phyloP scores from a whole-genome alignment of 148 eudicot genomes.

The Nepenthes mirabilis region DNA sequence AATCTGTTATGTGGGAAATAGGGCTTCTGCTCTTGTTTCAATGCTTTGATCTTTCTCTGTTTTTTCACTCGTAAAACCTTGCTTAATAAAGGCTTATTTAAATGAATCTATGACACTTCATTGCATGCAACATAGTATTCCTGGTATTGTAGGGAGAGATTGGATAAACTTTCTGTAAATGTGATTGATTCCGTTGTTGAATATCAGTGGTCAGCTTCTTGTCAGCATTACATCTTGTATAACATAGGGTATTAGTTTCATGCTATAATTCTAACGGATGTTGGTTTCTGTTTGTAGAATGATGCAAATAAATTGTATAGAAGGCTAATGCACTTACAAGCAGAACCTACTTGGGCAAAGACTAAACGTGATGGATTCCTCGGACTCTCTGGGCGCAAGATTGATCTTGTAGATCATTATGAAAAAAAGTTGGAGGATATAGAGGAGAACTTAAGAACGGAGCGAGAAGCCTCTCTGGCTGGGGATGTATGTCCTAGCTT shows the following conservation, averaged over 20 bases:
- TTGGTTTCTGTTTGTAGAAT: slow-evolving; percentile 11
- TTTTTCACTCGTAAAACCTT: too few relatives aligned
- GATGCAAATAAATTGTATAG: slow-evolving; percentile 18
- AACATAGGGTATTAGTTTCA: background rate
- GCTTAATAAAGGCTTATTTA: too few relatives aligned
- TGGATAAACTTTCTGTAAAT: too few relatives aligned
- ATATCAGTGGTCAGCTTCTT: too few relatives aligned
- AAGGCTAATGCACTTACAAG: slow-evolving; percentile 9
- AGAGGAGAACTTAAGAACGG: slow-evolving; percentile 18
- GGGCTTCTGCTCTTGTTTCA: too few relatives aligned
- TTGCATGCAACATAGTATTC: too few relatives aligned
- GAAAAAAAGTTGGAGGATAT: slow-evolving; percentile 18
- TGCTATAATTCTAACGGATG: background rate
- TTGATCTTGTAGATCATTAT: slow-evolving; percentile 11
- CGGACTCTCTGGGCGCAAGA: slow-evolving; percentile 11
- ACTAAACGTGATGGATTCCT: slow-evolving; percentile 6
- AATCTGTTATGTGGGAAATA: too few relatives aligned
- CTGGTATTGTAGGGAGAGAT: too few relatives aligned
- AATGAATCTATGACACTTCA: too few relatives aligned
- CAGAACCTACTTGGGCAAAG: slow-evolving; percentile 10
- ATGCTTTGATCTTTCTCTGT: too few relatives aligned
- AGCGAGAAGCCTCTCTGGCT: slow-evolving; percentile 9
- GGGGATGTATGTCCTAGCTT: slow-evolving; percentile 3
- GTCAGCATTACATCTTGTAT: background rate
- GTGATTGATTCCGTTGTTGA: too few relatives aligned